Base-by-base conservation (phyloP, 768 basidiomycete genomes). In the Mycena amicta region DNA sequence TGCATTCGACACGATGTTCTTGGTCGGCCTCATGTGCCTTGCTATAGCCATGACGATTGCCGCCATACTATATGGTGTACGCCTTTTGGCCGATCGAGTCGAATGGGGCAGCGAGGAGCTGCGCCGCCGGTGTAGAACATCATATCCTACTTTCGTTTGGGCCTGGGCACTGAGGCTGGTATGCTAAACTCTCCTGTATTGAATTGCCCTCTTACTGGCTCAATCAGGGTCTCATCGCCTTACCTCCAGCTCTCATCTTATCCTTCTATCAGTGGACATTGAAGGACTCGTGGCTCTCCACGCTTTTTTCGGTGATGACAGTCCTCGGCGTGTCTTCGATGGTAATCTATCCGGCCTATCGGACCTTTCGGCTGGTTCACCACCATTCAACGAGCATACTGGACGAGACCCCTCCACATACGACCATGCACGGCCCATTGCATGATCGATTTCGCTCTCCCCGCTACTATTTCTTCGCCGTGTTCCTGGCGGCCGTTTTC, bases 231-330 rank as follows among this genome's bases (percentile, higher is more conserved):
- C 71, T 94, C n/a, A 71, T 92, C 45, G 73, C 80, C 25, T 77
- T 86, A 63, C 76, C 84, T 50, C 95, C 95, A 8, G 75, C 93
- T 57, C 72, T 86, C 60, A 83, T 90, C 60, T 92, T 97, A 64
- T 78, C 84, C 6, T 83, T 97, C 67, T 94, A 89, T 71, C 95
- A 98, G 71, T 98, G 95, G 92, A 92, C 90, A 0, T 77, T 95
- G 61, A 76, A 83, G 57, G 94, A 98, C 72, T 95, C 94, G 0
- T 93, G 92, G 88, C 79, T 96, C 2, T 83, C 93, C 0, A 81
- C 87, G 64, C 76, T 96, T 31, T 78, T 98, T 39, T 90, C 94
- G 2, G 88, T 89, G 58, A 66, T 95, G 57, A 71, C 81, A 12
- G 75, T 95, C 69, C 66, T 90, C 46, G 73, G 71, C 46, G 72